Evolutionary conservation across 768 basidiomycete species (phyloP).

Genomic region (Hydnomerulius pinastri): DNA sequence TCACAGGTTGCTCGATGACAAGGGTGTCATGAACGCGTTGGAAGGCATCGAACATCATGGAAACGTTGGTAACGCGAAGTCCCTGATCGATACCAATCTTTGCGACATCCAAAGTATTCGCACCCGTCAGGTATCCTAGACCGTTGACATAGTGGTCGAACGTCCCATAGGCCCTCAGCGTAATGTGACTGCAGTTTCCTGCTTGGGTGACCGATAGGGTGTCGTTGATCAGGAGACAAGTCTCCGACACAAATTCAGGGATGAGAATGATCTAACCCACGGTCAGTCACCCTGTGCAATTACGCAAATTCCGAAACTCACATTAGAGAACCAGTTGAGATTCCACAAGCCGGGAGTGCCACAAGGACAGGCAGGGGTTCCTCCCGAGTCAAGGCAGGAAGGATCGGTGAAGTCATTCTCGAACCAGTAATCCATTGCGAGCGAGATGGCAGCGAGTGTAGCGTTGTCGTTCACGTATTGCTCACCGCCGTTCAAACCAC

Average conservation of each 20-base stretch:
- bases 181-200: conserved; percentile 51
- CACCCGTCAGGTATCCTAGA: conserved; percentile 56
- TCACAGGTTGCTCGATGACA: conserved; percentile 44
- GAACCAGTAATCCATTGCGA: conserved; percentile 68
- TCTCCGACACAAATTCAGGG: conserved; percentile 56
- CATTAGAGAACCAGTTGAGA: conserved; percentile 66
- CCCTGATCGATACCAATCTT: conserved; percentile 58
- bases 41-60: conserved; percentile 52
- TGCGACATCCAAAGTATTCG: conserved; percentile 66
- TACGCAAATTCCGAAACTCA: conserved; percentile 21
- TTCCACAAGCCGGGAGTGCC: conserved; percentile 56
- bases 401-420: conserved; percentile 53
- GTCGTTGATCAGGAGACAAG: conserved; percentile 55
- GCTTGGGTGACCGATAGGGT: conserved; percentile 45
- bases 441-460: conserved; percentile 43
- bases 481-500: conserved; percentile 44
- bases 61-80: conserved; percentile 39
- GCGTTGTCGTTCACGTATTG: conserved; percentile 43
- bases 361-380: conserved; percentile 55
- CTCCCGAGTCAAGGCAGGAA: conserved; percentile 58
- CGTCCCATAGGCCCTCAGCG: conserved; percentile 49
- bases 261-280: conserved; percentile 55
- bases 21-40: conserved; percentile 53
- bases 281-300: not conserved
- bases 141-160: conserved; percentile 46